These are phyloP conservation scores for Cyberlindnera meyerae DNA, from an alignment of 805 yeast species.

Conservation along the genomic window DNA sequence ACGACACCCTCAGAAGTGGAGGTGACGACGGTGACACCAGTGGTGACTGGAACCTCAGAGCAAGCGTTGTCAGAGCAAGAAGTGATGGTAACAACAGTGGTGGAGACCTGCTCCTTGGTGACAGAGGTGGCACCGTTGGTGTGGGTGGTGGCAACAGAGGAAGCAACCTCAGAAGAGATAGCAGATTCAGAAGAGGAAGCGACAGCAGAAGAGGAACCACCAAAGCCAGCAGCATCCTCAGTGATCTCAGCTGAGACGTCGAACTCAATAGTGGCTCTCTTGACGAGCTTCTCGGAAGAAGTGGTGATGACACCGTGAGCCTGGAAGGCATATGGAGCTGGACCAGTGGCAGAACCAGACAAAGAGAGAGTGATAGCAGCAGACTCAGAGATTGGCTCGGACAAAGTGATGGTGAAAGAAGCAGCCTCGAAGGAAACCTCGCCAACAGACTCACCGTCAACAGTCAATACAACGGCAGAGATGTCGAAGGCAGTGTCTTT, in stretches of 20 bases:
- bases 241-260: conserved; percentile 7
- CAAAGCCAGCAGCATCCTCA: conserved; percentile 9
- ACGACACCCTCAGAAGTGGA: conserved; percentile 26
- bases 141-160: conserved; percentile 6
- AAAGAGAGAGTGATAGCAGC: too few species aligned
- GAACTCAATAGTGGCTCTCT: conserved; percentile 14
- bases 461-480: too few species aligned
- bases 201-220: conserved; percentile 7
- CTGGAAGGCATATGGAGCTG: too few species aligned
- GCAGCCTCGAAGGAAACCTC: too few species aligned
- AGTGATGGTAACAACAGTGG: conserved; percentile 21
- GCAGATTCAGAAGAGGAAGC: conserved; percentile 12
- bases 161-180: too few species aligned
- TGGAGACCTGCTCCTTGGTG: conserved; percentile 4
- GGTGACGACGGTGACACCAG: conserved; percentile 29
- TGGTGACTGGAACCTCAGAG: conserved; percentile 24
- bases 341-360: too few species aligned
- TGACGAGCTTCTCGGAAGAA: conserved; percentile 7
- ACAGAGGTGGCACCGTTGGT: background rate
- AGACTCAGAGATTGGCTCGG: too few species aligned
- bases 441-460: too few species aligned
- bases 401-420: too few species aligned
- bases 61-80: conserved; percentile 29
- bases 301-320: conserved; percentile 6
- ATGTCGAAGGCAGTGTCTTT: conserved; percentile 6